These are phyloP conservation scores for Moesziomyces parantarcticus DNA, from an alignment of 1,284 basidiomycete genomes.

Conservation along the genomic window DNA sequence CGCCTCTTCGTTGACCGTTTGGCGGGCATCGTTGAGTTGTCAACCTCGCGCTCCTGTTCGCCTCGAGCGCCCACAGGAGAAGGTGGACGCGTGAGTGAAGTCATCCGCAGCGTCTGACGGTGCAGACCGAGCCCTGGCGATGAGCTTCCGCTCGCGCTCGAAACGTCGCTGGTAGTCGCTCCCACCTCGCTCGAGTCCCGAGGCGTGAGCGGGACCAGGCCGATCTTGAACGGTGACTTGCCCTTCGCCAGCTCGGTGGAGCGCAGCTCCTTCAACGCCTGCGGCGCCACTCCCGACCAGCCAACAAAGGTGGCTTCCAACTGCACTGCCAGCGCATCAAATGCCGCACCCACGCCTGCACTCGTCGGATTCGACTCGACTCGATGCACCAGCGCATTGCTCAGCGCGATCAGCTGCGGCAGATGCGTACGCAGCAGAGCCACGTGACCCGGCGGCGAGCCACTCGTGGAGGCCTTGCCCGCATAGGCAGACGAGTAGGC, in stretches of 20 bases:
- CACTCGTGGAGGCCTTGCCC: conserved; percentile 11
- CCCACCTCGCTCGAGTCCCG: conserved; percentile 30
- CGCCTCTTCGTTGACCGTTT: conserved; percentile 31
- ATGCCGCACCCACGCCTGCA: conserved; percentile 60
- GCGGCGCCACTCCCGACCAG: conserved; percentile 51
- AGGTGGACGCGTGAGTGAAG: conserved; percentile 34
- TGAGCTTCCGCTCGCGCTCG: conserved; percentile 18
- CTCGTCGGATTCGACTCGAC: conserved; percentile 64
- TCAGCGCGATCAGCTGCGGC: conserved; percentile 63
- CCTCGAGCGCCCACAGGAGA: conserved; percentile 14
- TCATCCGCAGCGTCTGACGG: conserved; percentile 23
- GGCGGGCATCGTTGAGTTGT: conserved; percentile 7
- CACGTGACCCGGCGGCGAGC: conserved; percentile 43
- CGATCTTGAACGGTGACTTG: conserved; percentile 53
- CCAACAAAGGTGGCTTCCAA: conserved; percentile 62
- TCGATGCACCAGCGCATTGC: conserved; percentile 58
- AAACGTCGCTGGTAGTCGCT: conserved; percentile 16
- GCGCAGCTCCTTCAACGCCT: conserved; percentile 29
- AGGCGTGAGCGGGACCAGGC: conserved; percentile 49
- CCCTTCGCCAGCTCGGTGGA: conserved; percentile 51
- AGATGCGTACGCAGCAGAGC: conserved; percentile 53
- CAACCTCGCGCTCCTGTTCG: conserved; percentile 1
- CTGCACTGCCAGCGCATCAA: conserved; percentile 48
- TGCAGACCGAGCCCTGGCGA: conserved; percentile 21
- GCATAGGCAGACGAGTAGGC: conserved; percentile 30